Conservation (phyloP, 495 filamentous ascomycete genomes). For the Penicillium ochrochloron region DNA sequence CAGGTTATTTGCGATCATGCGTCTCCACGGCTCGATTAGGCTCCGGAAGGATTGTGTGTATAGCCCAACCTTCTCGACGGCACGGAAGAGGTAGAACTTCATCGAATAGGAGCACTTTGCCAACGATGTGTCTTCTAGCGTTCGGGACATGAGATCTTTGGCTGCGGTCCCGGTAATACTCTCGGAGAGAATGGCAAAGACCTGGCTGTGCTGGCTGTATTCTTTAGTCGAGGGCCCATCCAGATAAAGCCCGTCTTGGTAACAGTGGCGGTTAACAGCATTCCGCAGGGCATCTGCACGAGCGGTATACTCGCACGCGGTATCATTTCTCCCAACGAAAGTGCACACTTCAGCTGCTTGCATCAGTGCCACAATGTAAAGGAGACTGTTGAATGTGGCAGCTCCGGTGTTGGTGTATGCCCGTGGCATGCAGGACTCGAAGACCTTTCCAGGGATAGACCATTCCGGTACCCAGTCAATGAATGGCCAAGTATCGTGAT, state of each 20-base stretch:
- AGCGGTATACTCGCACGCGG: constrained; percentile 25
- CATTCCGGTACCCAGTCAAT: constrained; percentile 35
- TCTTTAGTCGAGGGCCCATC: constrained; percentile 30
- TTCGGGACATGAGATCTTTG: constrained; percentile 13
- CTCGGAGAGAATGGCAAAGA: constrained; percentile 33
- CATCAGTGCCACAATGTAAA: constrained; percentile 25
- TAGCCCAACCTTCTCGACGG: constrained; percentile 25
- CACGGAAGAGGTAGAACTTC: constrained; percentile 35
- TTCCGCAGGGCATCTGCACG: constrained; percentile 20
- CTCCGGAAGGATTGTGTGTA: constrained; percentile 22
- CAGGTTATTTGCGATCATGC: constrained; percentile 29
- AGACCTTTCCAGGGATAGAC: constrained; percentile 26
- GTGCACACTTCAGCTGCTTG: constrained; percentile 28
- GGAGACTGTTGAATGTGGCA: constrained; percentile 23
- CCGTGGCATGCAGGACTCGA: constrained; percentile 28
- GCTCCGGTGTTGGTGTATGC: constrained; percentile 22
- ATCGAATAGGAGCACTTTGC: constrained; percentile 30
- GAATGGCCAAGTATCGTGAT: constrained; percentile 34
- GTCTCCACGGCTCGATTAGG: constrained; percentile 29
- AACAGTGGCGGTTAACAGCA: constrained; percentile 26
- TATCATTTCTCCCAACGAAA: constrained; percentile 22
- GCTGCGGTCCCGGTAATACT: constrained; percentile 20
- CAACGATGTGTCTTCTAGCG: constrained; percentile 17
- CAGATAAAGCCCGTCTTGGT: constrained; percentile 15
- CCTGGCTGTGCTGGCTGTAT: constrained; percentile 34